Conservation (phyloP, 768 basidiomycete genomes). For the Mycena rebaudengoi region DNA sequence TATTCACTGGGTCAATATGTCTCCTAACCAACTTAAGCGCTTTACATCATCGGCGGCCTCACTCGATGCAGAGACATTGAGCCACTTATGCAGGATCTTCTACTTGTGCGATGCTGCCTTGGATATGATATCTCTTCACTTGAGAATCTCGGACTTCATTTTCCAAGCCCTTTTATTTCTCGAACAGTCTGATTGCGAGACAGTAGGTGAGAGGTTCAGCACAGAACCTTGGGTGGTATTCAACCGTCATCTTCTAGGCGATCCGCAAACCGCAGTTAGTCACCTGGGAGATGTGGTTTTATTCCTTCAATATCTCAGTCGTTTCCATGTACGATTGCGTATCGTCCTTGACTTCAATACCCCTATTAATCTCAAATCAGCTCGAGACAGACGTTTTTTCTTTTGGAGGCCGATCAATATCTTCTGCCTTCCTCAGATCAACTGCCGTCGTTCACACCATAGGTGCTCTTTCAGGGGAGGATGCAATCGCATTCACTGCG, state of each 20-base stretch:
- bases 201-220: conserved; percentile 64
- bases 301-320: conserved; percentile 73
- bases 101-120: conserved; percentile 65
- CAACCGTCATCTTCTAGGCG: conserved; percentile 55
- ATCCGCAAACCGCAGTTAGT: conserved; percentile 83
- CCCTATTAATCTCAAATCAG: conserved; percentile 43
- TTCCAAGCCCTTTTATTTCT: conserved; percentile 68
- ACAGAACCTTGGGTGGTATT: background rate
- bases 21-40: conserved; percentile 51
- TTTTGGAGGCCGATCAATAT: conserved; percentile 54
- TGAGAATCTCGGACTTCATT: conserved; percentile 69
- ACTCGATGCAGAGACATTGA: conserved; percentile 73
- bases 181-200: conserved; percentile 81
- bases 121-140: conserved; percentile 76
- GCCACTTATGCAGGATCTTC: conserved; percentile 74
- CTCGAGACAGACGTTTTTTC: conserved; percentile 58
- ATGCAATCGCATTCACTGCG: conserved; percentile 52
- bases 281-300: conserved; percentile 83
- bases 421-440: conserved; percentile 58
- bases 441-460: conserved; percentile 53
- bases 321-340: conserved; percentile 62
- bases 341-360: background rate
- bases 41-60: conserved; percentile 60
- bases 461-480: conserved; percentile 53
- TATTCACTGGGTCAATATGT: background rate